Evolutionary conservation across 805 yeast genomes (phyloP).

Genomic region (Metschnikowia lochheadii): DNA sequence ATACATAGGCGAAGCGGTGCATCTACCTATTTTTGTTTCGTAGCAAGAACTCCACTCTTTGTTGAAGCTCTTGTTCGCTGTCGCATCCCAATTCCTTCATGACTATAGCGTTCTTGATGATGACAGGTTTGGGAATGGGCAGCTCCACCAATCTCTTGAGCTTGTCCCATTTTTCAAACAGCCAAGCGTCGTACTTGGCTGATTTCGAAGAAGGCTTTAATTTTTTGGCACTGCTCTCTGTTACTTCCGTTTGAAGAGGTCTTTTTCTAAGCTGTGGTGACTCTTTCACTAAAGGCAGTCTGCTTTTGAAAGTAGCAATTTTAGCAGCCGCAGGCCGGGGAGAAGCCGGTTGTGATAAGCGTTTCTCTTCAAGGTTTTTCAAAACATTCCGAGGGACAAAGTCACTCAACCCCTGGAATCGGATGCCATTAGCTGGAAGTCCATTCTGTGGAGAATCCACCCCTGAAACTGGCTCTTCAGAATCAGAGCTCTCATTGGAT

Average conservation of each 20-base stretch:
- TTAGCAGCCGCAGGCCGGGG: not conserved
- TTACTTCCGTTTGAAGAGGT: not conserved
- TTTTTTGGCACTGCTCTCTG: conserved; percentile 20
- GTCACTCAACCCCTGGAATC: not conserved
- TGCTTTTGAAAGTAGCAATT: not conserved
- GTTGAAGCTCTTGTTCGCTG: conserved; percentile 27
- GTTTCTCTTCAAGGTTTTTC: not conserved
- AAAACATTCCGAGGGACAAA: not conserved
- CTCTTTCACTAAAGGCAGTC: not conserved
- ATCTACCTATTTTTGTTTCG: not conserved
- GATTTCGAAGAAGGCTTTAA: conserved; percentile 7
- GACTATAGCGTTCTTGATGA: conserved; percentile 27
- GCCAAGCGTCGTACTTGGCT: conserved; percentile 21
- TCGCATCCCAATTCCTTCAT: conserved; percentile 24
- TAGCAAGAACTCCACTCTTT: conserved; percentile 20
- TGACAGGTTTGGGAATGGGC: conserved; percentile 25
- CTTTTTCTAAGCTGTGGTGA: not conserved
- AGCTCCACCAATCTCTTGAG: conserved; percentile 26
- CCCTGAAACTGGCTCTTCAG: not conserved
- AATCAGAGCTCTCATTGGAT: not conserved
- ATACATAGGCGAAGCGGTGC: not conserved
- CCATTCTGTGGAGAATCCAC: not conserved
- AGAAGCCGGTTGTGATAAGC: not conserved
- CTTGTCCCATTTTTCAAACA: conserved; percentile 30
- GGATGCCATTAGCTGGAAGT: not conserved